Base-by-base conservation (phyloP, 305 asterid species). In the Coffea humblotiana region DNA sequence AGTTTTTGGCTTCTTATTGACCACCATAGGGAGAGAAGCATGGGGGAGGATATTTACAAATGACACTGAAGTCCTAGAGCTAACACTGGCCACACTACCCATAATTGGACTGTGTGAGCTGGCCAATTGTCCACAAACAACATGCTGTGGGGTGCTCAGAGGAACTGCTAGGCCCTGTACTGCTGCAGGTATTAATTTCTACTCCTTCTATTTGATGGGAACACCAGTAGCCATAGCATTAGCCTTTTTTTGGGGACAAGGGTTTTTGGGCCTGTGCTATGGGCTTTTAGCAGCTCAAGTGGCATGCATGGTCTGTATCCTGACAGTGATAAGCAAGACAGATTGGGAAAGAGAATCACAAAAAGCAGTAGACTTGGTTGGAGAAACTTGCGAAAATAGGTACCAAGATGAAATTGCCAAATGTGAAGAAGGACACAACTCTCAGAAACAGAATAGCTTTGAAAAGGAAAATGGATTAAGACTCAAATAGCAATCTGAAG, bases 261-360 rank as follows among this genome's bases (percentile, higher is more conserved):
- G 94, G 35, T 92, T 92, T 86, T 66, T 82, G 79, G 98, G 98
- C 80, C 94, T 94, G 69, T 92, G 97, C 79, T 94, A 88, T 54
- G 98, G 98, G 79, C 98, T 94, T 88, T 81, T 94, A 82, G 97
- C 92, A 49, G 97, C 98, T 77, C 97, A 94, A 81, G 86, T 94
- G 81, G 92, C 86, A 4, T 94, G 98, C 79, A 86, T 89, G 72
- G 69, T 91, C 68, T 92, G 94, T 74, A 92, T 91, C 85, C 82
- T 90, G 83, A 86, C 85, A 79, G 93, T 88, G 66, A 83, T 90
- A 75, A 84, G 89, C 81, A 89, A 78, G 72, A 94, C 93, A 54
- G 93, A 92, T 79, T 94, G 97, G 98, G 93, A 92, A 71, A 87
- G 79, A 63, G 96, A 93, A 78, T 90, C 96, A 8, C 27, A 85